Evolutionary conservation across 2,329 filamentous ascomycete genomes (phyloP).

Genomic region (Boeremia exigua): DNA sequence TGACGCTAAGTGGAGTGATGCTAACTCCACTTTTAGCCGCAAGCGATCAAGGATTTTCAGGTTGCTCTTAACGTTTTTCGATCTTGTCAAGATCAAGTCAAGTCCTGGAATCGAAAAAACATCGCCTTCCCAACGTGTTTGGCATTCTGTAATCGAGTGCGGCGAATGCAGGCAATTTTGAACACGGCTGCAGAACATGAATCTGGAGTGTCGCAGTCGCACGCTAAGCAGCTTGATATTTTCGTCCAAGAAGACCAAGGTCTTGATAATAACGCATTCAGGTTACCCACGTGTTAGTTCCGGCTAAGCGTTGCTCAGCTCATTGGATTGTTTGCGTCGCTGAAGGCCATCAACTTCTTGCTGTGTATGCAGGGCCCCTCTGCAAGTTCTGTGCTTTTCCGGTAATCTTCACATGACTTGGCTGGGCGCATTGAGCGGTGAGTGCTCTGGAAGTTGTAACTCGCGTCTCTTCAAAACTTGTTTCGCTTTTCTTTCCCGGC

Average conservation of each 20-base stretch:
- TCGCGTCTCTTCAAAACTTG: not conserved
- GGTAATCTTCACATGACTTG: conserved; percentile 5
- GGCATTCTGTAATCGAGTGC: not conserved
- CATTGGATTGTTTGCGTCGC: not conserved
- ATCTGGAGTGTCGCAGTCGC: conserved; percentile 1
- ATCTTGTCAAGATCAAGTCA: conserved; percentile 10
- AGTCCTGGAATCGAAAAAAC: conserved; percentile 5
- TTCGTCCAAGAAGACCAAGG: not conserved
- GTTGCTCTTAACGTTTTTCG: conserved; percentile 6
- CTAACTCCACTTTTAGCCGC: conserved; percentile 35
- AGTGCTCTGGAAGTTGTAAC: not conserved
- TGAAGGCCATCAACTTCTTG: not conserved
- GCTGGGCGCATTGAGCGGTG: not conserved
- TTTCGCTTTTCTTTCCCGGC: too few species aligned
- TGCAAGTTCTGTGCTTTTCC: not conserved
- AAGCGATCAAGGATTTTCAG: conserved; percentile 33
- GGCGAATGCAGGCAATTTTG: not conserved
- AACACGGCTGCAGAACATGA: not conserved
- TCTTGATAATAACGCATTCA: not conserved
- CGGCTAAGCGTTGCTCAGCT: not conserved
- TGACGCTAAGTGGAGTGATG: conserved; percentile 28
- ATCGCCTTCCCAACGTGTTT: conserved; percentile 5
- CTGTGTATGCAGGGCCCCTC: not conserved
- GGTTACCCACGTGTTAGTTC: not conserved
- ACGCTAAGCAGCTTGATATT: conserved; percentile 1